Base-by-base conservation (phyloP, 805 yeast species). In the Candida manassasensis region DNA sequence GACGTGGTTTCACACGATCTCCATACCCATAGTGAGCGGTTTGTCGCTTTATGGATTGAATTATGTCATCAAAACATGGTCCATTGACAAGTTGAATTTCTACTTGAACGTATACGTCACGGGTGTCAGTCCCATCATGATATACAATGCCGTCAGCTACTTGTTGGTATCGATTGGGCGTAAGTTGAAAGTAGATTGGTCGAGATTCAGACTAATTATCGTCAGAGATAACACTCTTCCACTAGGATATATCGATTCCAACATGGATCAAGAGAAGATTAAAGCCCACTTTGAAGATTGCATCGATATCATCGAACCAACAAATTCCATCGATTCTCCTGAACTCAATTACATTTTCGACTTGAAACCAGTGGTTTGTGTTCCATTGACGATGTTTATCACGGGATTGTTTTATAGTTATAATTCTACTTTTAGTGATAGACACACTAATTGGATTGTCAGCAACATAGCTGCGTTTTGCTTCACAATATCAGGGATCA, bases 1-100 rank as follows among this genome's bases (percentile, higher is more conserved):
- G 38, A 16, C 37, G 29, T 22, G 21, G 22, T 7, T 19, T 15
- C 37, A 34, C n/a, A 28, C 31, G 16, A n/a, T 39, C 11, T 10
- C n/a, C 3, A 45, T 74, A 49, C 82, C 83, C 0, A 37, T 77
- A 4, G 10, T 65, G 5, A 71, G 74, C 4, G 69, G 71, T 6
- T 34, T 43, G 13, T 48, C 45, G n/a, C 52, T 77, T 27, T 39
- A 56, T 19, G 59, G 61, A 0, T 36, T 75, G 25, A 66, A 71
- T 45, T 61, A 56, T 36, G 49, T 51, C 4, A 33, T 71, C 31
- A 59, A 59, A 36, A 49, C 53, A 25, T 43, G 62, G 32, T 58
- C 62, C 37, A 42, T 42, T 7, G 59, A 53, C 4, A 43, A 39
- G 7, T 40, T 76, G 8, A 48, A 57, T 32, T 41, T 44, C 25